Base-by-base conservation (phyloP, 1,284 basidiomycete genomes). In the Irpex sp. region DNA sequence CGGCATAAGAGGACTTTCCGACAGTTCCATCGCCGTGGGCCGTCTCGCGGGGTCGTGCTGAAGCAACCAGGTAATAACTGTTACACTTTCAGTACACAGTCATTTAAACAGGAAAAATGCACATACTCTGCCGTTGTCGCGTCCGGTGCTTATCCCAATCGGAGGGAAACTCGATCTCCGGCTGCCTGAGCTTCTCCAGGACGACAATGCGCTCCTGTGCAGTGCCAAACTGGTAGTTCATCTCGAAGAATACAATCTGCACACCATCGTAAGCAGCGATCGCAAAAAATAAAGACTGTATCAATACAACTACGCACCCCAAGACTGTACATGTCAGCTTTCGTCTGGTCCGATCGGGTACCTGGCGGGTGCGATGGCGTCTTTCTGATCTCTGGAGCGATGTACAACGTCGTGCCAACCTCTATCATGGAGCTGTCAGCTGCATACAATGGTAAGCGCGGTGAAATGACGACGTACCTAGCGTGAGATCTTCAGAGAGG, bases 231-330 rank as follows among this genome's bases (percentile, higher is more conserved):
- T 73, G 69, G 77, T 90, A 94, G 71, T 95, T 94, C 94, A 98
- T 97, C 78, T 98, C 96, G 70, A 98, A 98, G 75, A 98, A 96
- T 33, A 98, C 95, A 68, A 98, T 89, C 89, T 93, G 57, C 6
- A 53, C 52, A 37, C 28, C 5, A 7, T 7, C 6, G 6, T 33
- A 7, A 33, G 28, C 28, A 7, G 28, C 6, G 6, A 33, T 33
- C 23, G 4, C 2, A 23, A n/a, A n/a, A n/a, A n/a, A n/a, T n/a
- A 2, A 23, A 33, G 7, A 33, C 28, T 7, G 28, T 33, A 33
- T 33, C 7, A 33, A 7, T 2, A 33, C 28, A 33, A 33, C 7
- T 19, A 77, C 83, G 61, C 71, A 91, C 90, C 39, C 93, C 96
- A 5, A 97, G 83, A 69, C 93, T 96, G 72, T 97, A 98, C 82